Evolutionary conservation across 257 asterid genomes (phyloP).

Genomic region (Fraxinus anomala): DNA sequence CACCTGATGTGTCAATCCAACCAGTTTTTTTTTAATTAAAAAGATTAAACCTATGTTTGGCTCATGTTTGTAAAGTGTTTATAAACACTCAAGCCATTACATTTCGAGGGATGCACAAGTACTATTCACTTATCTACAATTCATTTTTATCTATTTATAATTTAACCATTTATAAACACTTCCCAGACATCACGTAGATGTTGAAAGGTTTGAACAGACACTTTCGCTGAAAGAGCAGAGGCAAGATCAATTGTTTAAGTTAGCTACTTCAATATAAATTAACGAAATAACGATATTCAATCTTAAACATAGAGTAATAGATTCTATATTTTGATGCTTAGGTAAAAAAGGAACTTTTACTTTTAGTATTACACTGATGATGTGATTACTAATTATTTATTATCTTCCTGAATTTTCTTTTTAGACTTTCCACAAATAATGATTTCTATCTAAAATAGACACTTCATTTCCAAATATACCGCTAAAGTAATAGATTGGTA

Average conservation of each 20-base stretch:
- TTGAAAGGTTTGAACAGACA: background rate
- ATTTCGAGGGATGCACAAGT: no score
- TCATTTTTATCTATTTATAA: no score
- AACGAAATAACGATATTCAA: background rate
- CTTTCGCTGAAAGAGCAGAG: background rate
- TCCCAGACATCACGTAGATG: no score
- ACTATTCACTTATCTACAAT: no score
- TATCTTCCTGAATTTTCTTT: background rate
- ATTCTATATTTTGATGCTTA: background rate
- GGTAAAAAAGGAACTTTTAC: background rate
- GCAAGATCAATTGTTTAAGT: background rate
- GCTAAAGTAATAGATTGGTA: background rate
- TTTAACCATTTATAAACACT: no score
- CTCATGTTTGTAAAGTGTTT: no score
- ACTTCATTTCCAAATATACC: background rate
- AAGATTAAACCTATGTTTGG: background rate
- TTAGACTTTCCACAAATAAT: background rate
- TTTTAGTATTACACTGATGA: background rate
- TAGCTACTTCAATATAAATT: background rate
- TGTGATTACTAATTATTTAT: background rate
- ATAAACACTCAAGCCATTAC: no score
- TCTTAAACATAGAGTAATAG: background rate
- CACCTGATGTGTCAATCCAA: background rate
- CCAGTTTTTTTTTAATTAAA: background rate
- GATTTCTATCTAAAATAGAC: background rate